These are phyloP conservation scores for Saprolegnia parasitica DNA, from an alignment of 352 stramenopile genomes.

Conservation along the genomic window DNA sequence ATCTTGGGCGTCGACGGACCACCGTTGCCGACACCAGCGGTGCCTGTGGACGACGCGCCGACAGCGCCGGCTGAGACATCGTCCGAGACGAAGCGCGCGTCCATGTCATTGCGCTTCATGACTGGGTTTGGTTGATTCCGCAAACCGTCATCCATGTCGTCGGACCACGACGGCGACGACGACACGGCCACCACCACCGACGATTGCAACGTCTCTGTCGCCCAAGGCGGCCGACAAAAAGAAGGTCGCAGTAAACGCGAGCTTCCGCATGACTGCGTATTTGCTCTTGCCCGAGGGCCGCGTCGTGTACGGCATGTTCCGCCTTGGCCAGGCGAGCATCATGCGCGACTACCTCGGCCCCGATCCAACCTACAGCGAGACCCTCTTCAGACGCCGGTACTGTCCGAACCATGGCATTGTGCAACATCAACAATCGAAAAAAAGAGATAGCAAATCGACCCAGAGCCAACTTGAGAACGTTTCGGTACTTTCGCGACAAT, in stretches of 20 bases:
- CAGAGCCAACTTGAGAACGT: too few relatives aligned
- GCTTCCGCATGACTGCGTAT: conserved; percentile 75
- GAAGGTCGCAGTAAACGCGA: conserved; percentile 36
- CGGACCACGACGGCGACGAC: conserved; percentile 19
- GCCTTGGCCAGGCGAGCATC: conserved; percentile 64
- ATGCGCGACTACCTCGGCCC: conserved; percentile 34
- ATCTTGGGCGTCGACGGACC: conserved; percentile 15
- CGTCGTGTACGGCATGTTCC: conserved; percentile 66
- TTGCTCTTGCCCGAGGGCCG: conserved; percentile 65
- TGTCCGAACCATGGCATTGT: not conserved
- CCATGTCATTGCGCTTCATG: conserved; percentile 70
- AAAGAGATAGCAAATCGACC: too few relatives aligned
- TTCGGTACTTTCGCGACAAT: too few relatives aligned
- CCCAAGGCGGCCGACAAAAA: conserved; percentile 14
- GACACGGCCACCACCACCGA: not conserved
- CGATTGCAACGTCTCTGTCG: not conserved
- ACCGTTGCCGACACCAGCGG: not conserved
- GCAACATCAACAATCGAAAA: too few relatives aligned
- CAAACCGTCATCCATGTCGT: conserved; percentile 31
- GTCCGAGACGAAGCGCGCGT: conserved; percentile 18
- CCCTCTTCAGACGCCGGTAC: conserved; percentile 5
- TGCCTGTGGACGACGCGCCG: not conserved
- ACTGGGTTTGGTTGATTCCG: conserved; percentile 56
- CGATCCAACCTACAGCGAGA: not conserved
- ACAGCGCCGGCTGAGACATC: not conserved